Base-by-base conservation (phyloP, 164 flowering plant species). In the Annona cherimola region DNA sequence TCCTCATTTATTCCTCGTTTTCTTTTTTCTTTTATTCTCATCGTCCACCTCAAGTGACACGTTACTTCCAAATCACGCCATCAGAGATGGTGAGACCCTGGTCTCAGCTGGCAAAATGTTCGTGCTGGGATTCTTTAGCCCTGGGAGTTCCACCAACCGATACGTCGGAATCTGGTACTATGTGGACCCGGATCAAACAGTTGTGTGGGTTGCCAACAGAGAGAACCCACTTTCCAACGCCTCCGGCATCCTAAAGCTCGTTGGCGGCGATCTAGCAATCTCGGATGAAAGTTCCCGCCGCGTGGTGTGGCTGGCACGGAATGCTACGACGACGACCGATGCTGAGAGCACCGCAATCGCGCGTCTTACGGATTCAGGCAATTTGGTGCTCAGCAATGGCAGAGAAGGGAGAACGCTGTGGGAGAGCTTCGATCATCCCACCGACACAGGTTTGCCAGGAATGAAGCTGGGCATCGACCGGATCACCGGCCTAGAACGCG, bases 351-450 rank as follows among this genome's bases (percentile, higher is more conserved):
- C 42, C 43, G 7, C 77, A 0, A 57, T 63, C 0, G 86, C 84
- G 0, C 68, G 75, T 71, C 81, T 90, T 3, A 61, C 84, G 42
- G 88, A 85, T 44, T 35, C 83, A 0, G 92, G 92, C 16, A 88
- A 88, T 55, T 70, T 88, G 2, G 83, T 87, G 2, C 2, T 87
- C 70, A 44, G 20, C 4, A 18, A 57, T 26, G 35, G 35, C 4
- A 45, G 45, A 75, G 43, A 66, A 55, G 62, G 26, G 72, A 67
- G 1, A 77, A 26, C 72, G 16, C 1, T 83, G 1, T 88, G 94
- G 94, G 87, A 88, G 60, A 85, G 92, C 75, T 88, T 84, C 68
- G 88, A 87, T 76, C 65, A 78, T 65, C 87, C 88, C 0, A 68
- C 81, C 0, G 71, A 87, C 57, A 78, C 85, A 0, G 8, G 76